Conservation (phyloP, 306 rosid genomes). For the Prunus kanzakura region DNA sequence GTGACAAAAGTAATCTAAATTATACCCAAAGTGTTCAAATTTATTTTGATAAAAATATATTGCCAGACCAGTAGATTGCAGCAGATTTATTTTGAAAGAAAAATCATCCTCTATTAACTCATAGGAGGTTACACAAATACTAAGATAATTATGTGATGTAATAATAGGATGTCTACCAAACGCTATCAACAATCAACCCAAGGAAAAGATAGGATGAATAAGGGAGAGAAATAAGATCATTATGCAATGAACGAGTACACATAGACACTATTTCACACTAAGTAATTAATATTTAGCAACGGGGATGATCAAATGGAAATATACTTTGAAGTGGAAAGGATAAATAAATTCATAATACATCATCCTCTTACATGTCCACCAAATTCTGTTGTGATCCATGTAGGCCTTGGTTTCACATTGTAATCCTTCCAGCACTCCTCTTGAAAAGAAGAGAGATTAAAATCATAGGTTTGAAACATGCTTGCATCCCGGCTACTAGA, state of each 20-base stretch:
- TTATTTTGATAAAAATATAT: background rate
- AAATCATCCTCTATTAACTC: background rate
- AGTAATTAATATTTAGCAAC: background rate
- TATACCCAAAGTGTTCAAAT: background rate
- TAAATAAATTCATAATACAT: conserved; percentile 10
- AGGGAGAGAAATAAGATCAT: background rate
- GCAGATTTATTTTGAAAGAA: background rate
- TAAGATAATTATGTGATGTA: background rate
- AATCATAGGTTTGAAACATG: conserved; percentile 65
- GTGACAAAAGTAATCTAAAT: background rate
- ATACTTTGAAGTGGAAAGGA: background rate
- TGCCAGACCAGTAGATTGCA: background rate
- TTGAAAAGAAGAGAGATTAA: conserved; percentile 45
- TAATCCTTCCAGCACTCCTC: conserved; percentile 47
- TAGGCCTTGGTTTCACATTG: conserved; percentile 63
- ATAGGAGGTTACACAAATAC: background rate
- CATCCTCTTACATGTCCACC: conserved; percentile 72
- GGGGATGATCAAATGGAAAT: background rate
- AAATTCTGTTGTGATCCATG: conserved; percentile 68
- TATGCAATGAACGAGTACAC: background rate
- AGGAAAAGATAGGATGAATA: background rate
- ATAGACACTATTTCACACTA: background rate
- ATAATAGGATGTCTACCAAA: background rate
- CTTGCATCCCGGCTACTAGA: conserved; percentile 52
- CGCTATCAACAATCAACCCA: background rate